These are phyloP conservation scores for Botrytis deweyae DNA, from an alignment of 2,329 filamentous ascomycete species.

Conservation along the genomic window DNA sequence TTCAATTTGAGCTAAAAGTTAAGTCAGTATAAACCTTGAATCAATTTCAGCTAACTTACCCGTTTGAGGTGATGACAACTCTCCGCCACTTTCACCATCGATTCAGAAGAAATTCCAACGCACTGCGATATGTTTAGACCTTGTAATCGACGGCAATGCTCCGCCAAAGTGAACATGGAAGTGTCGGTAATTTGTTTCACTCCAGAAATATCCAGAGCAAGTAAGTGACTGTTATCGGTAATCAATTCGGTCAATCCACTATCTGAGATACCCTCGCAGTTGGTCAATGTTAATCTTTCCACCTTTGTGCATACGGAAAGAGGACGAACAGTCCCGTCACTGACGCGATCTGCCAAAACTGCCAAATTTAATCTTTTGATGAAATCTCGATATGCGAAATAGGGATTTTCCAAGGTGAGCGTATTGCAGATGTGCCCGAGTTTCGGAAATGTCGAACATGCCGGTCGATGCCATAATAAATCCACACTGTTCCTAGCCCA, in stretches of 20 bases:
- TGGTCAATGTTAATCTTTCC: conserved; percentile 88
- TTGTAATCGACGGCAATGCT: conserved; percentile 81
- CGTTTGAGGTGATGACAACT: conserved; percentile 85
- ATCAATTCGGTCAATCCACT: conserved; percentile 77
- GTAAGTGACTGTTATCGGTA: conserved; percentile 72
- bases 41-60: conserved; percentile 49
- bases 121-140: conserved; percentile 92
- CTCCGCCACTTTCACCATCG: conserved; percentile 75
- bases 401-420: conserved; percentile 68
- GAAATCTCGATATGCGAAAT: conserved; percentile 85
- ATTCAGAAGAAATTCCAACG: conserved; percentile 79
- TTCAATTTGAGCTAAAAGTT: conserved; percentile 80
- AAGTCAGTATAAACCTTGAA: conserved; percentile 25
- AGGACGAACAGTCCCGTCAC: conserved; percentile 83
- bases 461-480: conserved; percentile 89
- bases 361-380: conserved; percentile 92
- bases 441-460: conserved; percentile 83
- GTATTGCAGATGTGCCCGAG: conserved; percentile 79
- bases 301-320: conserved; percentile 84
- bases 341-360: conserved; percentile 70
- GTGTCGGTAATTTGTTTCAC: conserved; percentile 77
- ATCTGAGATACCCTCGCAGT: conserved; percentile 83
- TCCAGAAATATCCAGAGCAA: conserved; percentile 87
- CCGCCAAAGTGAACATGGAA: conserved; percentile 74
- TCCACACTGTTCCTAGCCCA: conserved; percentile 94